phyloP scores from a whole-genome alignment of 2,329 filamentous ascomycete genomes.

The Phymatotrichopsis omnivora region DNA sequence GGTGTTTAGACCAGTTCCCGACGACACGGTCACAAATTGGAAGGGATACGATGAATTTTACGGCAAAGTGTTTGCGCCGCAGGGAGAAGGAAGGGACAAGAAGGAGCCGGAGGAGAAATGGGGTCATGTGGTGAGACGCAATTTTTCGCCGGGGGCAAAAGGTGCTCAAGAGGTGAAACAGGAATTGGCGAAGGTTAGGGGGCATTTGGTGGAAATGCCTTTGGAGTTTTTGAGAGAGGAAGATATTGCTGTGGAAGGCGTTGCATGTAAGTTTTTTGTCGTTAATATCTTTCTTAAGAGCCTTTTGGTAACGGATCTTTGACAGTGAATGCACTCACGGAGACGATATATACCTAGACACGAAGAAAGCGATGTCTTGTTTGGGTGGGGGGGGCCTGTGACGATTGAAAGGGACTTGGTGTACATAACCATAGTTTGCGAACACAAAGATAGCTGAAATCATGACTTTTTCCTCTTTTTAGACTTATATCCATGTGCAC shows the following conservation, averaged over 20 bases:
- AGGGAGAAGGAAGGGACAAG: constrained; percentile 34
- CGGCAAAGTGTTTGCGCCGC: constrained; percentile 49
- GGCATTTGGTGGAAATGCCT: constrained; percentile 80
- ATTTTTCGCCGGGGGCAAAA: constrained; percentile 52
- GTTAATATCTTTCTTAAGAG: neutral
- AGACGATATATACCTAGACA: constrained; percentile 62
- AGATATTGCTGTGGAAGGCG: constrained; percentile 74
- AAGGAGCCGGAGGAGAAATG: constrained; percentile 56
- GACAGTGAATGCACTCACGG: constrained; percentile 56
- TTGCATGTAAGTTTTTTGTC: constrained; percentile 41
- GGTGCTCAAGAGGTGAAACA: constrained; percentile 66
- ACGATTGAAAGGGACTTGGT: no score
- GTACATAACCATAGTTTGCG: no score
- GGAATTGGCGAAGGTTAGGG: constrained; percentile 54
- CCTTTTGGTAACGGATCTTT: neutral
- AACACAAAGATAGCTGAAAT: no score
- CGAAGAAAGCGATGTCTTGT: no score
- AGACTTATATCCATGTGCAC: no score
- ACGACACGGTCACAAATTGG: constrained; percentile 59
- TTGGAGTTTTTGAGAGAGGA: constrained; percentile 74
- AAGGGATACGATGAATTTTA: constrained; percentile 65
- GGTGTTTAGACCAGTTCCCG: constrained; percentile 71
- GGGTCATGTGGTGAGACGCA: constrained; percentile 75
- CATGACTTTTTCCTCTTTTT: no score
- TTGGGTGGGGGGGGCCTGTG: no score